These are phyloP conservation scores for Clarkia xantiana DNA, from an alignment of 345 rosid genomes.

Conservation along the genomic window DNA sequence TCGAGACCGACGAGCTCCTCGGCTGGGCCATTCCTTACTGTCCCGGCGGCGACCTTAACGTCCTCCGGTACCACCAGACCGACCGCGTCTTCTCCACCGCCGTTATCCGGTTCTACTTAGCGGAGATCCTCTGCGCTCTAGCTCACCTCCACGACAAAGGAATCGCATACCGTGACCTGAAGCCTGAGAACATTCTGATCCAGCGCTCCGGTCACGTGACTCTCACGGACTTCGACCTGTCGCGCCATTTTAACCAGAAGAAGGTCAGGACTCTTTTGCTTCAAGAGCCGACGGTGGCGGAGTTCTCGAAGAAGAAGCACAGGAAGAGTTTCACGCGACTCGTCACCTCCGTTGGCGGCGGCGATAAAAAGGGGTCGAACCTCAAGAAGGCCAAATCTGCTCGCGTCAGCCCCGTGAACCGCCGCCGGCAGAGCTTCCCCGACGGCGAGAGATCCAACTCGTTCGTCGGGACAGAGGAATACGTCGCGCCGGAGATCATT, in stretches of 20 bases:
- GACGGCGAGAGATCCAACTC: conserved; percentile 62
- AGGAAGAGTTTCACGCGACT: conserved; percentile 7
- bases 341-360: conserved; percentile 1
- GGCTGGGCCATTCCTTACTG: conserved; percentile 87
- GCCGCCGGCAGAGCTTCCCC: conserved; percentile 39
- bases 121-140: conserved; percentile 78
- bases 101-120: conserved; percentile 58
- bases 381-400: conserved; percentile 59
- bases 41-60: conserved; percentile 87
- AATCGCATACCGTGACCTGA: conserved; percentile 69
- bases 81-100: conserved; percentile 73
- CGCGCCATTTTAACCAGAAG: conserved; percentile 26
- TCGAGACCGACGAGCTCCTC: conserved; percentile 51
- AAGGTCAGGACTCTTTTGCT: conserved; percentile 2
- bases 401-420: conserved; percentile 68
- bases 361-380: conserved; percentile 14
- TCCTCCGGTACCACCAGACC: conserved; percentile 61
- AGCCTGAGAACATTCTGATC: conserved; percentile 77
- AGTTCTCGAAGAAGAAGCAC: conserved; percentile 6
- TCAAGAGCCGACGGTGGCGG: background rate
- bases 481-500: conserved; percentile 87
- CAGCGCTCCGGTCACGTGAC: conserved; percentile 81
- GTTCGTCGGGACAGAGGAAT: conserved; percentile 90
- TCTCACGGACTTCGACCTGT: conserved; percentile 91
- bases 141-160: conserved; percentile 66